Evolutionary conservation across 2,329 filamentous ascomycete genomes (phyloP).

Genomic region (Fusarium subtropicale): DNA sequence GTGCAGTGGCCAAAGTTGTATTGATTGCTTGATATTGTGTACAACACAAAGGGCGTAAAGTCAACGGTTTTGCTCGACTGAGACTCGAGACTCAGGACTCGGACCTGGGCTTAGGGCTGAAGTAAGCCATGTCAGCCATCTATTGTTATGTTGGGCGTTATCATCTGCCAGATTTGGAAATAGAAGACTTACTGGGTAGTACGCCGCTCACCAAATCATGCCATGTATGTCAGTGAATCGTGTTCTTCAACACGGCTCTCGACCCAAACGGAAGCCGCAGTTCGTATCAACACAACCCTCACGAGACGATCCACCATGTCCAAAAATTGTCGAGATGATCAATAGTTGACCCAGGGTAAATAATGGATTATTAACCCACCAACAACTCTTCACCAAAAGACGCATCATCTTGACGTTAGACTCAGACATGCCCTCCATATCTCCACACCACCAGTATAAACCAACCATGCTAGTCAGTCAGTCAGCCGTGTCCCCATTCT

Average conservation of each 20-base stretch:
- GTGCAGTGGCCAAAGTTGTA: background rate
- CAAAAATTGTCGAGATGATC: conserved; percentile 10
- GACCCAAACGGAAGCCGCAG: conserved; percentile 13
- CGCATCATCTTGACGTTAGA: conserved; percentile 38
- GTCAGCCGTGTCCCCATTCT: conserved; percentile 14
- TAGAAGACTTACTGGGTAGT: background rate
- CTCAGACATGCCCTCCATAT: conserved; percentile 26
- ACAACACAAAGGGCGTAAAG: conserved; percentile 20
- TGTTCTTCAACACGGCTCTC: conserved; percentile 9
- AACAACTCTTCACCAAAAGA: conserved; percentile 3
- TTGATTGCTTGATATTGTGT: background rate
- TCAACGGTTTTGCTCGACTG: conserved; percentile 10
- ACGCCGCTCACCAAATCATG: background rate
- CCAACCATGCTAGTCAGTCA: conserved; percentile 3
- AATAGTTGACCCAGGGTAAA: conserved; percentile 31
- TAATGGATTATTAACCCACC: background rate
- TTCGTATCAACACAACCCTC: conserved; percentile 29
- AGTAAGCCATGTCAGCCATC: conserved; percentile 26
- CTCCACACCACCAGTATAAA: conserved; percentile 35
- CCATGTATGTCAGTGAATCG: background rate
- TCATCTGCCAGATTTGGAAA: background rate
- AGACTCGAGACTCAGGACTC: background rate
- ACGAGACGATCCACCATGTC: conserved; percentile 21
- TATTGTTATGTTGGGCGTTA: background rate
- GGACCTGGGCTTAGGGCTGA: conserved; percentile 21